phyloP scores from a whole-genome alignment of 1,139 yeast genomes.

The Debaryomyces sp. region DNA sequence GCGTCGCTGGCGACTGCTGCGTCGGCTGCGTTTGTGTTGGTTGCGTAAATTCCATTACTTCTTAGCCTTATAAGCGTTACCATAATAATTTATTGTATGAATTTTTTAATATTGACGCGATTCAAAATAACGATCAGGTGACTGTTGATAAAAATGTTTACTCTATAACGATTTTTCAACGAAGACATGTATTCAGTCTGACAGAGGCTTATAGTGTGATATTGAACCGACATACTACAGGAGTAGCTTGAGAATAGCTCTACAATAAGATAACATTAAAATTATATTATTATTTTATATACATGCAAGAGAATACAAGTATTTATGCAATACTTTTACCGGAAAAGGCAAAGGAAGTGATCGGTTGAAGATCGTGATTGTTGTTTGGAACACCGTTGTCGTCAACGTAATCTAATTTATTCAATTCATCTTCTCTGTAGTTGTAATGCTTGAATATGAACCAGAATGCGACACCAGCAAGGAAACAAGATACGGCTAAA shows the following conservation, averaged over 20 bases:
- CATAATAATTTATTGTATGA: not conserved
- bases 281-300: not conserved
- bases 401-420: conserved; percentile 49
- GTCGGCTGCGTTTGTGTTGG: conserved; percentile 73
- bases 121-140: conserved; percentile 3
- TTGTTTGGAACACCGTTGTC: conserved; percentile 14
- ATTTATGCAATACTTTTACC: conserved; percentile 19
- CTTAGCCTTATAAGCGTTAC: not conserved
- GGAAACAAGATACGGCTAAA: conserved; percentile 57
- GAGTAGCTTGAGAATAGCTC: not conserved
- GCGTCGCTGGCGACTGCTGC: conserved; percentile 51
- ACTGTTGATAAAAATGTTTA: not conserved
- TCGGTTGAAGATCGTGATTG: conserved; percentile 21
- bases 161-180: not conserved
- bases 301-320: conserved; percentile 1
- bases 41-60: conserved; percentile 36
- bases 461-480: conserved; percentile 69
- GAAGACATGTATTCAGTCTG: not conserved
- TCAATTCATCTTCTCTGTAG: conserved; percentile 60
- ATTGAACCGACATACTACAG: not conserved
- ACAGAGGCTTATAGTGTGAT: not conserved
- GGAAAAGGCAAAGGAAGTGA: conserved; percentile 27
- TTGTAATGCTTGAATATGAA: conserved; percentile 58
- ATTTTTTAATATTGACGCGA: conserved; percentile 1
- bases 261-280: not conserved